Evolutionary conservation across 2,329 filamentous ascomycete species (phyloP), one percentile per base, ranked within the genome.

Genomic region (Fusarium incarnatum): DNA sequence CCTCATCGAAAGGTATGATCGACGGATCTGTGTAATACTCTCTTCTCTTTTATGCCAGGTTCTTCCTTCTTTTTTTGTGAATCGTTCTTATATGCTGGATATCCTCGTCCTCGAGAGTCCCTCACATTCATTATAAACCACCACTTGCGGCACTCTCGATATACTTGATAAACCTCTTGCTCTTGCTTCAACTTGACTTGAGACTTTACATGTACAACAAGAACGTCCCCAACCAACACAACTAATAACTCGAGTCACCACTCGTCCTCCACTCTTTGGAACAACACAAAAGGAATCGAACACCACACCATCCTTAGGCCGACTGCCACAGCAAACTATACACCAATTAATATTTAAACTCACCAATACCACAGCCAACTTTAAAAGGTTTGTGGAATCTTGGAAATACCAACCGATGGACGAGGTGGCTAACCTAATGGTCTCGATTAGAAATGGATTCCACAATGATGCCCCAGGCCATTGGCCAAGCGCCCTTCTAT

Each of bases 401-500:
- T 58, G 37, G 41, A 56, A 68, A 63, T 69, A 30, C 54, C 72
- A 68, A 47, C 22, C 20, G 46, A 47, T 41, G n/a, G 23, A 30
- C 9, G 30, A 50, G 50, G 41, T 67, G 65, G 65, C 73, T 73
- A 64, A 71, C 66, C 57, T 48, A 44, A 60, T 45, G 16, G 46
- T 62, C 46, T 56, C 11, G 34, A 44, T 56, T 71, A 79, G 81
- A 82, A 83, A 94, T 94, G 91, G 91, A 93, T 77, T 81, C 87
- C 76, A 85, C 80, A 70, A 83, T 87, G 83, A 85, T 87, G 83
- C 77, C 81, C 76, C 88, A 87, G 80, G 80, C 86, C 76, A 88
- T 92, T 85, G 89, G 87, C 67, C 91, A 92, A 82, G 88, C 90
- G 72, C 85, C 92, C 63, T 97, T 94, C 85, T 94, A 92, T 87